Base-by-base conservation (phyloP, 2,329 filamentous ascomycete genomes). In the Fusarium agapanthi region DNA sequence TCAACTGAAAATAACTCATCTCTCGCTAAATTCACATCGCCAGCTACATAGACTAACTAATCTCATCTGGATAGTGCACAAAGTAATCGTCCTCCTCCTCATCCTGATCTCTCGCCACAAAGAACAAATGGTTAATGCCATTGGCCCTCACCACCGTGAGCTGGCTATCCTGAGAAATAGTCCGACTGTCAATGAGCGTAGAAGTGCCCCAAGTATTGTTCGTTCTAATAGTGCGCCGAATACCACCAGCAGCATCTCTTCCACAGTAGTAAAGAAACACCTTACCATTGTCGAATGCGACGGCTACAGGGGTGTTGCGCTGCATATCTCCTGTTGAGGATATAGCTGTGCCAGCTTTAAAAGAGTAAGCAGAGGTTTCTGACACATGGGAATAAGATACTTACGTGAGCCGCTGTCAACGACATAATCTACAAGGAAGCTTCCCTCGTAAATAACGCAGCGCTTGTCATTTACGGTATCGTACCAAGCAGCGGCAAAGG, bases 31-130 rank as follows among this genome's bases (percentile, higher is more conserved):
- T 20, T 28, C 18, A 20, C 5, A 20, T 6, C 4, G 7, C 8
- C 1, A 24, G 4, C 4, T 5, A 40, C 8, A 1, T 18, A 0
- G 9, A 24, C 45, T 60, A 41, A 34, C 10, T 14, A 13, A 60
- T 37, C 40, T 61, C 40, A 13, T 61, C 59, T 0, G 0, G 13
- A 0, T 56, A 44, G 14, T 61, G 59, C 16, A 56, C 59, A 47
- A 61, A 61, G 16, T 61, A 56, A 8, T 61, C 48, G 4, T 61
- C 59, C 50, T 40, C 34, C 7, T n/a, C 50, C 32, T 61, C 50
- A 7, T 40, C 7, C 40, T 9, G 24, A 9, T 61, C 50, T 26
- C 38, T 61, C 2, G 59, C 59, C 7, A 56, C 40, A 18, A 28
- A 61, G 22, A 61, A 61, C 5, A 61, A 45, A 34, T 61, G 59